These are phyloP conservation scores for Flagelloscypha sp. DNA, from an alignment of 768 basidiomycete genomes.

Conservation along the genomic window DNA sequence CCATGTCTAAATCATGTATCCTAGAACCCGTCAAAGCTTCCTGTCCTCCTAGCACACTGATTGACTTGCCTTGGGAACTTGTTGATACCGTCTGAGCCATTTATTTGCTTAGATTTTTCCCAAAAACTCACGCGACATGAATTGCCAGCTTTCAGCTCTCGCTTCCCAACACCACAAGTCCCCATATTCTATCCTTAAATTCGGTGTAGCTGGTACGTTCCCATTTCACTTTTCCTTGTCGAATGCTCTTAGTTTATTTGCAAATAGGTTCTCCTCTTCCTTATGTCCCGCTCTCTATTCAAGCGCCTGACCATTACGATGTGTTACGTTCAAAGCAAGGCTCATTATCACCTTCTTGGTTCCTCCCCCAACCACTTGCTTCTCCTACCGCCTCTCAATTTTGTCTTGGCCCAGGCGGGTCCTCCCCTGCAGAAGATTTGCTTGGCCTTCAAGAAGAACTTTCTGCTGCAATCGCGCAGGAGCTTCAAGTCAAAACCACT, in stretches of 20 bases:
- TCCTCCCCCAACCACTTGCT: constrained; percentile 4
- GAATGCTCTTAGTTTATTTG: constrained; percentile 1
- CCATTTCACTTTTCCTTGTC: constrained; percentile 4
- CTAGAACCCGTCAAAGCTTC: no score
- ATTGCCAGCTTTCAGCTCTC: constrained; percentile 41
- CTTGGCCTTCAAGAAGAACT: constrained; percentile 40
- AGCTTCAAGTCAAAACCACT: constrained; percentile 22
- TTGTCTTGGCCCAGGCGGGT: constrained; percentile 22
- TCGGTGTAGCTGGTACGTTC: constrained; percentile 36
- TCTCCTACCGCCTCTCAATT: constrained; percentile 11
- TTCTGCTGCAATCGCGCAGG: constrained; percentile 45
- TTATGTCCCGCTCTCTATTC: constrained; percentile 59
- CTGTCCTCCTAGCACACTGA: no score
- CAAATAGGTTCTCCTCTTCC: constrained; percentile 42
- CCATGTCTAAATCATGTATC: no score
- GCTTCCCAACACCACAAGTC: constrained; percentile 71
- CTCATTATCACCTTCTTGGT: constrained; percentile 26
- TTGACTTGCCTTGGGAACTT: no score
- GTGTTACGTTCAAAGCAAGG: constrained; percentile 45
- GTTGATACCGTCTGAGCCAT: no score
- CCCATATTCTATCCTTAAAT: constrained; percentile 64
- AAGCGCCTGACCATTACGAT: constrained; percentile 49
- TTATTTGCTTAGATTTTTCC: no score
- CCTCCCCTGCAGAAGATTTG: constrained; percentile 10
- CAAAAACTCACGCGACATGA: no score